phyloP scores from a whole-genome alignment of 768 basidiomycete genomes.

The Tylopilus sp. region DNA sequence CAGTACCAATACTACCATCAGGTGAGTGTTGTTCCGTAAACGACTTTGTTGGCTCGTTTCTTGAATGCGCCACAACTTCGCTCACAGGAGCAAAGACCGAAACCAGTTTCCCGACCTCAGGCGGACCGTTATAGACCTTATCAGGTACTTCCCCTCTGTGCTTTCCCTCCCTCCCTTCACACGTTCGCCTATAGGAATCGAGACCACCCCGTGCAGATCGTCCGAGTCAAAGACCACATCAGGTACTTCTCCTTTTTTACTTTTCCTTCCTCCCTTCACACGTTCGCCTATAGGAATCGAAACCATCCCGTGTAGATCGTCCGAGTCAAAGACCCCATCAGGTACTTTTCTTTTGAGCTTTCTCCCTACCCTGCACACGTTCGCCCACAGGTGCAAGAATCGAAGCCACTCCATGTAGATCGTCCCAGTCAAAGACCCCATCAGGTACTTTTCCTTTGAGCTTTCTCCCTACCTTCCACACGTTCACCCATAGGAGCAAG shows the following conservation, averaged over 20 bases:
- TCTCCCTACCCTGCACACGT: too few relatives aligned
- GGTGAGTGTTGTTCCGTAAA: slow-evolving; percentile 12
- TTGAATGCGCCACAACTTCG: slow-evolving; percentile 3
- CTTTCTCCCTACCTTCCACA: neutral
- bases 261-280: too few relatives aligned
- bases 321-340: too few relatives aligned
- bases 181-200: too few relatives aligned
- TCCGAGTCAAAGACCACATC: too few relatives aligned
- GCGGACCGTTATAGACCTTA: slow-evolving; percentile 8
- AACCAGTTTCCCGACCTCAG: slow-evolving; percentile 21
- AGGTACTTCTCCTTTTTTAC: too few relatives aligned
- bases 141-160: slow-evolving; percentile 13
- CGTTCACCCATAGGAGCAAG: slow-evolving; percentile 13
- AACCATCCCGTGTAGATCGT: too few relatives aligned
- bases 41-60: neutral
- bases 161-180: neutral
- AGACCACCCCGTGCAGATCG: too few relatives aligned
- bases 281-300: too few relatives aligned
- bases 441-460: slow-evolving; percentile 13
- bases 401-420: slow-evolving; percentile 12
- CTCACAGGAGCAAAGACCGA: slow-evolving; percentile 12
- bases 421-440: slow-evolving; percentile 5
- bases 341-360: too few relatives aligned
- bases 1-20: slow-evolving; percentile 4
- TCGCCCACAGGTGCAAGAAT: too few relatives aligned